Conservation (phyloP, 2,329 filamentous ascomycete genomes). For the Westerdykella ornata region DNA sequence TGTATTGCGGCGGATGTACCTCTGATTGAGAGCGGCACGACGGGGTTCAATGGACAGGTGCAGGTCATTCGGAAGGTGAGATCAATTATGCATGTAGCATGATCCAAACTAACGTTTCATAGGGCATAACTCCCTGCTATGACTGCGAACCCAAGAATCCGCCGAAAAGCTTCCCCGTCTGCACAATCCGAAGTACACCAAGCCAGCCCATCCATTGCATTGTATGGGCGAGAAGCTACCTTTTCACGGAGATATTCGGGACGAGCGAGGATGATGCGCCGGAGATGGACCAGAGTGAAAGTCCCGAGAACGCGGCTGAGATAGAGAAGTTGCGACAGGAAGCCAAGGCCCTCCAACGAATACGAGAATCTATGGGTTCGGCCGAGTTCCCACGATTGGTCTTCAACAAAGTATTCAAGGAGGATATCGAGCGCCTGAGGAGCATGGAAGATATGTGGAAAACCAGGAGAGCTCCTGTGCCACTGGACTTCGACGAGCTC, state of each 20-base stretch:
- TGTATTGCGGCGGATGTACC: constrained; percentile 86
- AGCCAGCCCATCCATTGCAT: constrained; percentile 98
- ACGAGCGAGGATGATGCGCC: constrained; percentile 78
- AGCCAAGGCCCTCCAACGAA: constrained; percentile 72
- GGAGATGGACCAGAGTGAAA: constrained; percentile 70
- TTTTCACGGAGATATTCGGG: constrained; percentile 91
- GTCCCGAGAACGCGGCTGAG: constrained; percentile 77
- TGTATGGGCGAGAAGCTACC: constrained; percentile 95
- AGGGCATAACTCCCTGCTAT: constrained; percentile 86
- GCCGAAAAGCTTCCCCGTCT: constrained; percentile 90
- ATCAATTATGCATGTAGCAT: neutral
- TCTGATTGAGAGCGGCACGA: constrained; percentile 92
- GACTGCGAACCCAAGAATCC: constrained; percentile 86
- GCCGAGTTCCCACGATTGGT: constrained; percentile 69
- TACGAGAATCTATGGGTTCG: constrained; percentile 73
- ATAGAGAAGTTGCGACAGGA: constrained; percentile 83
- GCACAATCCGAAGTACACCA: constrained; percentile 92
- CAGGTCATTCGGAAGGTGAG: constrained; percentile 81
- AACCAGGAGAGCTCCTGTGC: constrained; percentile 63
- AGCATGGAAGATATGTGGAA: constrained; percentile 98
- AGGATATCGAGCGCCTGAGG: constrained; percentile 73
- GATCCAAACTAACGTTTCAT: constrained; percentile 5
- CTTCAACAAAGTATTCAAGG: constrained; percentile 87
- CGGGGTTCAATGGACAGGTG: constrained; percentile 94
- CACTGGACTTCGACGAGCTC: constrained; percentile 62